Evolutionary conservation across 164 flowering plant genomes (phyloP), one percentile per base, ranked within the genome.

Genomic region (Vitis riparia): DNA sequence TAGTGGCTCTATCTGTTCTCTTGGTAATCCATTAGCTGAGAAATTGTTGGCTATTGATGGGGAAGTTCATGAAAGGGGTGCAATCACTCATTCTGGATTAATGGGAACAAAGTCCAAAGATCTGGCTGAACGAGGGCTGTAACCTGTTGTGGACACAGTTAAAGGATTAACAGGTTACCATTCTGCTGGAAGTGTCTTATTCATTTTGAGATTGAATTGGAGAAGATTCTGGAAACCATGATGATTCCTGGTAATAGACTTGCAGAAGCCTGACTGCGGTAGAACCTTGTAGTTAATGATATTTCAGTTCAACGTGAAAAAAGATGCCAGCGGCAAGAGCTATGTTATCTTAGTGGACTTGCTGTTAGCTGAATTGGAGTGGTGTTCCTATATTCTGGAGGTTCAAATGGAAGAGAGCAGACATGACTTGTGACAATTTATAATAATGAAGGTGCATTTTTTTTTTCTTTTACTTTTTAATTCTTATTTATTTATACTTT

Each of bases 401-500:
- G 57, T 57, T 17, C 6, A 3, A 6, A 37, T 3, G 44, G 44
- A 37, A 37, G 37, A 68, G 69, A 53, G 59, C 60, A 27, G 75
- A 58, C 55, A 29, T 68, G 65, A 13, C 53, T 51, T 27, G 63
- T 60, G 52, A 64, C 37, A 11, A 49, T 60, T 5, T 51, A 14
- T 51, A 4, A 53, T 17, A 55, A 47, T 63, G 9, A 29, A n/a
- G 63, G 64, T 37, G 23, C 66, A 6, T 1, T 53, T 52, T 62
- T 48, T 10, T 9, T 11, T 11, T 10, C 17, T 19, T 11, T 32
- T 63, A 6, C 52, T 23, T 23, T 23, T 23, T 47, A 57, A 30
- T 65, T 66, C 13, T 61, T 50, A 14, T 29, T 63, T 73, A 62
- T 59, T 77, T 37, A 56, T 67, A 68, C 29, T 65, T 55, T 71